A percentile compares a stretch with the other conserved stretches of the same genome.
Evolutionary conservation across 257 asterid species (phyloP).

Genomic region (Gentiana dahurica): DNA sequence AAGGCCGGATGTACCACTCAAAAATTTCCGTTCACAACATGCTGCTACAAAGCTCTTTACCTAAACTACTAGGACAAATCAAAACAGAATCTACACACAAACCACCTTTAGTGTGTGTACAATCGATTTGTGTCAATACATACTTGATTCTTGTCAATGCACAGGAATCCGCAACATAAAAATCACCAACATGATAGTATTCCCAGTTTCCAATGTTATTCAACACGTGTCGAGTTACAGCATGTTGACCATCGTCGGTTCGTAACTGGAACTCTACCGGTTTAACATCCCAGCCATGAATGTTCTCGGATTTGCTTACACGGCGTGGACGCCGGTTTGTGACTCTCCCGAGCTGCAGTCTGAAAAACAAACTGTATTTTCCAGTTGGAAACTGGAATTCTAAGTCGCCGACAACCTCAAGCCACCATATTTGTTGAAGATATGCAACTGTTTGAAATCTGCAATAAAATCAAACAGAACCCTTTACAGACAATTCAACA

Average conservation of each 20-base stretch:
- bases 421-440: slow-evolving; percentile 94
- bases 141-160: slow-evolving; percentile 36
- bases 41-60: slow-evolving; percentile 16
- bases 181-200: slow-evolving; percentile 68
- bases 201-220: slow-evolving; percentile 59
- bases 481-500: background rate
- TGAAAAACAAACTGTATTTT: slow-evolving; percentile 62
- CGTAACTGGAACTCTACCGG: slow-evolving; percentile 59
- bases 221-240: slow-evolving; percentile 24
- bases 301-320: slow-evolving; percentile 28
- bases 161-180: slow-evolving; percentile 32
- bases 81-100: slow-evolving; percentile 68
- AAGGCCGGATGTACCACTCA: too few relatives aligned
- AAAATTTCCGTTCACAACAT: too few relatives aligned
- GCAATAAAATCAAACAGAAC: slow-evolving; percentile 3
- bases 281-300: slow-evolving; percentile 80
- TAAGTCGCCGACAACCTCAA: slow-evolving; percentile 61
- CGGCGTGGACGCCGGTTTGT: slow-evolving; percentile 50
- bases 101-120: slow-evolving; percentile 90
- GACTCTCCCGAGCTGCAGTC: slow-evolving; percentile 56
- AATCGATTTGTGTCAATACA: slow-evolving; percentile 71
- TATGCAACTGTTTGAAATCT: slow-evolving; percentile 72
- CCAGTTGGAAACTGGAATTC: slow-evolving; percentile 70
- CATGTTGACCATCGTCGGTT: slow-evolving; percentile 42
- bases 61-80: slow-evolving; percentile 47